These are phyloP conservation scores for Colletotrichum simmondsii DNA, from an alignment of 2,329 filamentous ascomycete species.

Conservation along the genomic window DNA sequence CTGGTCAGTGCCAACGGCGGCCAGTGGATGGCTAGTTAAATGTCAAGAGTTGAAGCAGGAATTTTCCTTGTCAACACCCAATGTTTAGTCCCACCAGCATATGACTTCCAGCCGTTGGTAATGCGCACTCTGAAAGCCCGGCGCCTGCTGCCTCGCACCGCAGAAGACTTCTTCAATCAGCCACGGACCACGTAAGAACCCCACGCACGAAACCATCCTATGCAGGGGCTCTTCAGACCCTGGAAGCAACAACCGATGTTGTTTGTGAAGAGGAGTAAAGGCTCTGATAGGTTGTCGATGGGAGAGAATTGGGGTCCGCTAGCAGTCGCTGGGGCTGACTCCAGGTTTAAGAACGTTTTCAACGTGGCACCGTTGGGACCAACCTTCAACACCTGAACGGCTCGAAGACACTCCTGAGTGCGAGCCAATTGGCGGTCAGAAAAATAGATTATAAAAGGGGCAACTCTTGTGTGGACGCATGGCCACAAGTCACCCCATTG, in stretches of 20 bases:
- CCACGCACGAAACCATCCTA: not conserved
- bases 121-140: too few relatives aligned
- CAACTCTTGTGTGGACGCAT: not conserved
- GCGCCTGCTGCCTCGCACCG: too few relatives aligned
- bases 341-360: not conserved
- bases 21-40: constrained; percentile 48
- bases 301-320: not conserved
- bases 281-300: not conserved
- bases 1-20: constrained; percentile 76
- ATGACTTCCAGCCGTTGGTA: not conserved
- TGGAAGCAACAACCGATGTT: not conserved
- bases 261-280: not conserved
- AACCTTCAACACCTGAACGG: not conserved
- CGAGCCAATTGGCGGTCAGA: not conserved
- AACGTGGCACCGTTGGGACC: not conserved
- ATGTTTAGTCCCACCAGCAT: not conserved
- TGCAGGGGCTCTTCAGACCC: not conserved
- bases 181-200: not conserved
- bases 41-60: not conserved
- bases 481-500: not conserved
- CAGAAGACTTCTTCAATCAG: not conserved
- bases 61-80: not conserved
- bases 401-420: not conserved
- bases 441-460: not conserved
- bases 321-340: not conserved